Evolutionary conservation across 192 early-diverging fungal species (phyloP).

Genomic region (Entomortierella lignicola): DNA sequence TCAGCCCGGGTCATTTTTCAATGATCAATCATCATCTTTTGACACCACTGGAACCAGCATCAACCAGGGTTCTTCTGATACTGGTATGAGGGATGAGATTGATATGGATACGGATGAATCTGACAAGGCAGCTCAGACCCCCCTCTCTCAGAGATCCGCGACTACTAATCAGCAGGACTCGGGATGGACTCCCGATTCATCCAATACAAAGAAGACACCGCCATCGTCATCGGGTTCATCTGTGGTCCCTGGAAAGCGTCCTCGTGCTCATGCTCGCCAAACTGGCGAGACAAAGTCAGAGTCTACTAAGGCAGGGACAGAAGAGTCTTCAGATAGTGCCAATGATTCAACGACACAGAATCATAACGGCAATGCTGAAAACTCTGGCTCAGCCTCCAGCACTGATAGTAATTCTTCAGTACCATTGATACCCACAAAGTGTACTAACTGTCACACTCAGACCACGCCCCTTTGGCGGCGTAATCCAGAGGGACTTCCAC

Average conservation of each 20-base stretch:
- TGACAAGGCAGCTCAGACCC: slow-evolving; percentile 11
- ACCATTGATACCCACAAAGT: slow-evolving; percentile 61
- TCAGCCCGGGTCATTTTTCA: slow-evolving; percentile 26
- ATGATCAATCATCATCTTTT: slow-evolving; percentile 22
- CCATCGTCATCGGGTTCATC: slow-evolving; percentile 34
- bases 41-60: slow-evolving; percentile 7
- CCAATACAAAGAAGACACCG: slow-evolving; percentile 43
- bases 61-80: slow-evolving; percentile 5
- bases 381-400: slow-evolving; percentile 20
- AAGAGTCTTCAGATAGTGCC: slow-evolving; percentile 5
- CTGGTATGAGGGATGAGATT: slow-evolving; percentile 20
- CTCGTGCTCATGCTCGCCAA: slow-evolving; percentile 41
- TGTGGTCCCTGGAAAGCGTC: slow-evolving; percentile 43
- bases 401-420: slow-evolving; percentile 30
- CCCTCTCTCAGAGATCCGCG: slow-evolving; percentile 4
- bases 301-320: slow-evolving; percentile 4
- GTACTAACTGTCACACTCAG: slow-evolving; percentile 89
- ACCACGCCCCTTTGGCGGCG: slow-evolving; percentile 97
- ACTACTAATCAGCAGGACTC: slow-evolving; percentile 14
- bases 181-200: slow-evolving; percentile 13
- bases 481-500: slow-evolving; percentile 86
- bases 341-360: slow-evolving; percentile 17
- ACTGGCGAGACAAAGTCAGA: slow-evolving; percentile 23
- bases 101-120: slow-evolving; percentile 48
- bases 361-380: slow-evolving; percentile 20